phyloP scores from a whole-genome alignment of 2,329 filamentous ascomycete species.

The Xylariaceae sp. region DNA sequence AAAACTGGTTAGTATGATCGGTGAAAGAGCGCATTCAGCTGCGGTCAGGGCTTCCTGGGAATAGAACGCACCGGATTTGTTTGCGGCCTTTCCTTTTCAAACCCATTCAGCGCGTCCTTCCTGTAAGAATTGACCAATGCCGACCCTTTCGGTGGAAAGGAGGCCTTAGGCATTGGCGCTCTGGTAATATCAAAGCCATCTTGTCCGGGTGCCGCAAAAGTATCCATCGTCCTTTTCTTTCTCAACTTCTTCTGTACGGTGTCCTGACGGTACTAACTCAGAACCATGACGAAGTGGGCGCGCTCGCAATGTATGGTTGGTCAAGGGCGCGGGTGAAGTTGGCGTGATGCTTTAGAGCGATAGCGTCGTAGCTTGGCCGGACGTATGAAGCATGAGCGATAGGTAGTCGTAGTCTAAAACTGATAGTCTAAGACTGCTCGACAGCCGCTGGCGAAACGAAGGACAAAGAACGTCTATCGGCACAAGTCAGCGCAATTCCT shows the following conservation, averaged over 20 bases:
- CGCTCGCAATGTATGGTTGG: background rate
- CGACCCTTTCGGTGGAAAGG: conserved; percentile 39
- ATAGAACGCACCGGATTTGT: conserved; percentile 50
- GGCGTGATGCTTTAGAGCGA: background rate
- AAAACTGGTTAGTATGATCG: conserved; percentile 15
- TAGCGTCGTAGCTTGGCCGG: background rate
- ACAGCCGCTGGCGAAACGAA: background rate
- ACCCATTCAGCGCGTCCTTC: conserved; percentile 48
- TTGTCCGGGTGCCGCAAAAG: conserved; percentile 21
- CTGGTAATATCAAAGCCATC: conserved; percentile 24
- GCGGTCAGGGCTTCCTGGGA: background rate
- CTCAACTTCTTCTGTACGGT: conserved; percentile 20
- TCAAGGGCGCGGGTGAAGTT: background rate
- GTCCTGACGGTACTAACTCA: conserved; percentile 18
- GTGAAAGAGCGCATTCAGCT: background rate
- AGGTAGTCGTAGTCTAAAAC: no score
- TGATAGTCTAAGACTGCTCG: background rate
- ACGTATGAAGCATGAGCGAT: background rate
- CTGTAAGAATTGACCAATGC: conserved; percentile 55
- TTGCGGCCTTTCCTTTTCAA: conserved; percentile 48
- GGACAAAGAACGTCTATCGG: conserved; percentile 8
- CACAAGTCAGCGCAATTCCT: background rate
- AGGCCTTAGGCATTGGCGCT: conserved; percentile 25
- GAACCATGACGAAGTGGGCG: conserved; percentile 25
- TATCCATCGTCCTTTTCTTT: conserved; percentile 24